Evolutionary conservation across 2,329 filamentous ascomycete species (phyloP), one percentile per base, ranked within the genome.

Genomic region (Bipolaris cookei): DNA sequence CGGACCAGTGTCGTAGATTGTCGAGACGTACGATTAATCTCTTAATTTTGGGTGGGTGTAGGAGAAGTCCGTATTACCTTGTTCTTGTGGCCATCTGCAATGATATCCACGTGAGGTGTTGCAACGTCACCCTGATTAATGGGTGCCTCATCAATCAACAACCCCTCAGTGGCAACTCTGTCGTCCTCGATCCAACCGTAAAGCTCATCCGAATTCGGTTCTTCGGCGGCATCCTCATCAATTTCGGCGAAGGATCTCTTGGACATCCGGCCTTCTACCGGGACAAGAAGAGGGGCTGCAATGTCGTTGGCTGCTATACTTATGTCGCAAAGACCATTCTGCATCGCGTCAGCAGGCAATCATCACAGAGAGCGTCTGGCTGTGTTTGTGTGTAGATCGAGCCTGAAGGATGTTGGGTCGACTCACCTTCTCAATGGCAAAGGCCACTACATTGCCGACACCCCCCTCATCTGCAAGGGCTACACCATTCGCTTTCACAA

Each of bases 181-280:
- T 84, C 83, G 54, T 89, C 87, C 50, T 89, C 85, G 37, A 83
- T 84, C 89, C 89, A 92, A 13, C 88, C 88, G 67, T 90, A 91
- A 67, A 90, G 86, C 61, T 91, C 88, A 57, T 89, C 87, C 18
- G 75, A 78, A 14, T 82, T 81, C 28, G 83, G 84, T 41, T 88
- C 86, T 61, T 85, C 88, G 59, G 87, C 85, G 50, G 82, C 84
- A 4, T 86, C 83, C 42, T 88, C 83, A 32, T 79, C 80, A 51
- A 89, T 80, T 71, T 91, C 79, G 42, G 77, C 70, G 51, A 76
- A 78, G 8, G 65, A 86, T 65, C 89, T 82, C 77, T 92, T 92
- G 30, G 77, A 80, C 25, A 78, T 77, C 58, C 81, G 73, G 38
- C 61, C 51, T 54, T 67, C 60, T 51, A 58, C 56, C 23, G 63